Evolutionary conservation across 164 flowering plant species (phyloP), one percentile per base, ranked within the genome.

Genomic region (Stephania yunnanensis): DNA sequence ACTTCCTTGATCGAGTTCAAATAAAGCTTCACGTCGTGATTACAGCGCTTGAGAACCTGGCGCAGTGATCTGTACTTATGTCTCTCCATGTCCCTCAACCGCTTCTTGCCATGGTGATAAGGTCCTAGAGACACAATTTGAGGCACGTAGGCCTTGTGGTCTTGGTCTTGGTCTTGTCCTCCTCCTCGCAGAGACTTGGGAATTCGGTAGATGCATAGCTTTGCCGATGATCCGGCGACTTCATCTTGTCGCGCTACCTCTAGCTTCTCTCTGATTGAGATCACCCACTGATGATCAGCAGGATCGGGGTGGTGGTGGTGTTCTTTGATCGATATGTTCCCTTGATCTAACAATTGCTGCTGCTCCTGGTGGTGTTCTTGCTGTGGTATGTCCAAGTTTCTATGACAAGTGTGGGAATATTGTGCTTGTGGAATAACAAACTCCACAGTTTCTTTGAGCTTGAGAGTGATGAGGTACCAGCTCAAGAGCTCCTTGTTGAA

Each of bases 111-210:
- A 74, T 84, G 89, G 76, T 91, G 92, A 78, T 89, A 91, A 53
- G 96, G 96, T 25, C 96, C 96, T 22, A 91, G 31, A 20, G 97
- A 87, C 8, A 89, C 85, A 65, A 85, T 79, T 80, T 91, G 90
- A 1, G 97, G 97, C 10, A 83, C 83, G 73, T 82, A 87, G 48
- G 94, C 87, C 74, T 84, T 87, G 76, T 86, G 86, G 25, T 89
- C 87, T 25, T 25, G 25, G 3, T 79, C 84, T 20, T 84, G 25
- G 25, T 25, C 25, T 25, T 0, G 0, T 25, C 25, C 25, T 25
- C 25, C 84, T 13, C 82, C 88, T 20, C 86, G 74, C 2, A 90
- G 82, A 36, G 79, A 81, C 31, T 81, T 86, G 1, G 89, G 92
- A 42, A 90, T 74, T 63, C 85, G 72, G 79, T 88, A 92, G 55